Evolutionary conservation across 2,329 filamentous ascomycete species (phyloP).

Genomic region (Alternaria triticimaculans): DNA sequence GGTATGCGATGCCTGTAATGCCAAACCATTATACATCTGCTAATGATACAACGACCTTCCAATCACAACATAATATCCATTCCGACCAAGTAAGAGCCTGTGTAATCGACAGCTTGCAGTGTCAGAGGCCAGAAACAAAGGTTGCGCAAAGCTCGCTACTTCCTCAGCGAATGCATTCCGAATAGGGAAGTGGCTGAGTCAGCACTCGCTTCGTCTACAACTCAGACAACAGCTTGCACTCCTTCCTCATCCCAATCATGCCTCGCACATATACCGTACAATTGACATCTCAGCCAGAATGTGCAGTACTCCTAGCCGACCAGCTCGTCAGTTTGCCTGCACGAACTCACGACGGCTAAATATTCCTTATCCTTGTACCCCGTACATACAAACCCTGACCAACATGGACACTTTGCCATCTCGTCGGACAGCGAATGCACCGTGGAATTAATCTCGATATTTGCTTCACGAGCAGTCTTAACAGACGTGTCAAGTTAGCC

Average conservation of each 20-base stretch:
- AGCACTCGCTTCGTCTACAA: conserved; percentile 1
- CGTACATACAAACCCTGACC: not conserved
- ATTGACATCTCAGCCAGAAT: not conserved
- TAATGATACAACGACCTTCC: not conserved
- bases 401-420: not conserved
- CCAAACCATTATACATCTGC: not conserved
- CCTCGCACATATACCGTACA: not conserved
- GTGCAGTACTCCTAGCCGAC: not conserved
- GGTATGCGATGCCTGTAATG: not conserved
- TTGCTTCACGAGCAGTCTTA: not conserved
- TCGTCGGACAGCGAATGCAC: not conserved
- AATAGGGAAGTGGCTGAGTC: not conserved
- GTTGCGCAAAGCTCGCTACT: not conserved
- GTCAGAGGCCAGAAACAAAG: no score
- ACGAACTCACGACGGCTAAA: not conserved
- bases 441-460: not conserved
- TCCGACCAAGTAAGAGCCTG: no score
- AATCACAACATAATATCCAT: not conserved
- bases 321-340: not conserved
- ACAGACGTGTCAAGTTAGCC: not conserved
- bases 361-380: not conserved
- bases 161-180: not conserved
- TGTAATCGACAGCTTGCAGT: no score
- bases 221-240: not conserved
- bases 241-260: not conserved